Conservation (phyloP, 495 filamentous ascomycete genomes). For the Copromyces sp. region DNA sequence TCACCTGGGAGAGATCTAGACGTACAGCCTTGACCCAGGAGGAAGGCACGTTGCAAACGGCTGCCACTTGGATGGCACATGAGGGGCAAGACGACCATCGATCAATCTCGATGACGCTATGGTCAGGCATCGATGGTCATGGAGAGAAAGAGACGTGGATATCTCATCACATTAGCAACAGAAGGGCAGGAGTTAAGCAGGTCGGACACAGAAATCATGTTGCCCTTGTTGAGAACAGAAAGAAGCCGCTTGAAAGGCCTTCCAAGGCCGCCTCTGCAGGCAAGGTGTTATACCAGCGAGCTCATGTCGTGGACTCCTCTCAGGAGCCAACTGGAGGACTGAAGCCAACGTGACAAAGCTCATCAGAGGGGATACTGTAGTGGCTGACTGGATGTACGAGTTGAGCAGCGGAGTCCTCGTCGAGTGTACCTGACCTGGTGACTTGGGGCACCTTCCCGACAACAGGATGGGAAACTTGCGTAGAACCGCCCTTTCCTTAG, state of each 20-base stretch:
- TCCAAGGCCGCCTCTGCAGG: not conserved
- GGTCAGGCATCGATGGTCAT: not conserved
- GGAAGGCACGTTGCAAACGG: not conserved
- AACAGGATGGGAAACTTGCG: not conserved
- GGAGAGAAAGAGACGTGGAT: not conserved
- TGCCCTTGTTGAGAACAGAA: not conserved
- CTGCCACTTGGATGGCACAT: not conserved
- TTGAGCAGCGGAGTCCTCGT: not conserved
- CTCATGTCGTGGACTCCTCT: not conserved
- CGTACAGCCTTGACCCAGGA: not conserved
- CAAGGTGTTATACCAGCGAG: not conserved
- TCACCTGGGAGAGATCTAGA: not conserved
- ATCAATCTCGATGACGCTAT: not conserved
- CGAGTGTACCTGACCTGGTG: not conserved
- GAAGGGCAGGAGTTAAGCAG: not conserved
- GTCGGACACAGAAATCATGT: too few relatives aligned
- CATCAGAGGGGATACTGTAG: not conserved
- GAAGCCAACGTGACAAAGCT: not conserved
- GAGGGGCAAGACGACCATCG: not conserved
- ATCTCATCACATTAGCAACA: not conserved
- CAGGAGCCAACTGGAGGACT: not conserved
- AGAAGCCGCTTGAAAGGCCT: not conserved
- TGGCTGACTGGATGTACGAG: not conserved
- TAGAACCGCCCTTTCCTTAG: not conserved
- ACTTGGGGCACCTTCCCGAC: not conserved